Conservation (phyloP, 768 basidiomycete genomes). For the Leccinum aurantiacum region DNA sequence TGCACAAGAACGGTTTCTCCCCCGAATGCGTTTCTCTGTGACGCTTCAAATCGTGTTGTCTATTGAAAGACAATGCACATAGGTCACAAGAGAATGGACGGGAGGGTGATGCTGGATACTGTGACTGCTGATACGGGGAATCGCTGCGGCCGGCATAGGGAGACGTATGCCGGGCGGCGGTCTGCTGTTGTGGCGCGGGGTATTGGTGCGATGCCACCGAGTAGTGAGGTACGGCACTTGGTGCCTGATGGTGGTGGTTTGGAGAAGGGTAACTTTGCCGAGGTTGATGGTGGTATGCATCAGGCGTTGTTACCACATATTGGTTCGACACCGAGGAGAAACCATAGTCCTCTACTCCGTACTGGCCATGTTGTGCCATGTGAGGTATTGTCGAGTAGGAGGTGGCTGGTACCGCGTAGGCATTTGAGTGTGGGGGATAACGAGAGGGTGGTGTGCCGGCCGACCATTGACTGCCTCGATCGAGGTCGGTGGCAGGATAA, state of each 20-base stretch:
- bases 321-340: conserved; percentile 23
- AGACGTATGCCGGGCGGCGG: conserved; percentile 23
- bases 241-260: conserved; percentile 33
- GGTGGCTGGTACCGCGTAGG: conserved; percentile 18
- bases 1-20: conserved; percentile 81
- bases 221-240: conserved; percentile 35
- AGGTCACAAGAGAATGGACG: conserved; percentile 69
- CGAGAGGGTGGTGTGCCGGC: conserved; percentile 21
- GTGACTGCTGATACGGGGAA: conserved; percentile 31
- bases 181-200: conserved; percentile 26
- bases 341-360: conserved; percentile 24
- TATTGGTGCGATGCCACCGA: conserved; percentile 31
- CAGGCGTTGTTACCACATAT: conserved; percentile 17
- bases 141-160: conserved; percentile 38
- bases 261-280: conserved; percentile 29
- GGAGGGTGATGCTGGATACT: conserved; percentile 57
- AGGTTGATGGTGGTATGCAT: conserved; percentile 23
- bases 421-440: conserved; percentile 22
- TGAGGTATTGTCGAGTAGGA: conserved; percentile 23
- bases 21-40: conserved; percentile 85
- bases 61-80: conserved; percentile 80
- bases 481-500: conserved; percentile 18
- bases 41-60: conserved; percentile 82
- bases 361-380: conserved; percentile 24
- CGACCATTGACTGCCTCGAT: conserved; percentile 27